phyloP scores from a whole-genome alignment of 495 filamentous ascomycete species.

The Gamarada debralockiae region DNA sequence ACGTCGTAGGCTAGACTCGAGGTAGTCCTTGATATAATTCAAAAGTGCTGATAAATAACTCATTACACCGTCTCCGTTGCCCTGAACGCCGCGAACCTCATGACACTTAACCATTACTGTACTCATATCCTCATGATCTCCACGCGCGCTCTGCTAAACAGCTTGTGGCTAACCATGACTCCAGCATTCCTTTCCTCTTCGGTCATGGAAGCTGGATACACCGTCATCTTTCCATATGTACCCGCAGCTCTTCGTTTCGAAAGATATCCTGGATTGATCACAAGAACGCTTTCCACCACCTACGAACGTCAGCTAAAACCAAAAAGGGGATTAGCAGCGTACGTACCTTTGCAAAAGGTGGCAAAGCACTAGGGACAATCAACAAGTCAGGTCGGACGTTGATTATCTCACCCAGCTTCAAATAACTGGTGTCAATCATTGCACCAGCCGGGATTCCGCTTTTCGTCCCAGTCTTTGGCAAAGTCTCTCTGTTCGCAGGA shows the following conservation, averaged over 20 bases:
- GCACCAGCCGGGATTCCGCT: conserved; percentile 64
- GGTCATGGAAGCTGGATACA: conserved; percentile 58
- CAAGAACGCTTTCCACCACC: conserved; percentile 78
- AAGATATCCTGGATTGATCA: conserved; percentile 84
- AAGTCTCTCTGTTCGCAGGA: conserved; percentile 57
- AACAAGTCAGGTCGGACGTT: conserved; percentile 81
- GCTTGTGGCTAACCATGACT: conserved; percentile 46
- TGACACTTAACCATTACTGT: background rate
- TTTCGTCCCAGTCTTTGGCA: conserved; percentile 58
- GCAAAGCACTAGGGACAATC: conserved; percentile 76
- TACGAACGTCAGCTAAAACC: conserved; percentile 6
- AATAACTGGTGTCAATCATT: conserved; percentile 73
- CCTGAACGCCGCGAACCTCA: background rate
- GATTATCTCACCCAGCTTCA: conserved; percentile 88
- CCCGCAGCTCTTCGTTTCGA: conserved; percentile 77
- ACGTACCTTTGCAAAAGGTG: conserved; percentile 80
- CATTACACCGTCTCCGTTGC: conserved; percentile 3
- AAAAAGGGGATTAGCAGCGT: background rate
- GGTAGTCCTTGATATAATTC: conserved; percentile 12
- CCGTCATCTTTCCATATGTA: conserved; percentile 72
- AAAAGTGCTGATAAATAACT: conserved; percentile 2
- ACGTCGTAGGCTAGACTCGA: conserved; percentile 55
- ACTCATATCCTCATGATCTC: conserved; percentile 76
- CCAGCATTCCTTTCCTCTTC: conserved; percentile 49
- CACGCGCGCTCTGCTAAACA: conserved; percentile 80